Conservation (phyloP, 805 yeast species). For the Metschnikowia chrysomelidarum region DNA sequence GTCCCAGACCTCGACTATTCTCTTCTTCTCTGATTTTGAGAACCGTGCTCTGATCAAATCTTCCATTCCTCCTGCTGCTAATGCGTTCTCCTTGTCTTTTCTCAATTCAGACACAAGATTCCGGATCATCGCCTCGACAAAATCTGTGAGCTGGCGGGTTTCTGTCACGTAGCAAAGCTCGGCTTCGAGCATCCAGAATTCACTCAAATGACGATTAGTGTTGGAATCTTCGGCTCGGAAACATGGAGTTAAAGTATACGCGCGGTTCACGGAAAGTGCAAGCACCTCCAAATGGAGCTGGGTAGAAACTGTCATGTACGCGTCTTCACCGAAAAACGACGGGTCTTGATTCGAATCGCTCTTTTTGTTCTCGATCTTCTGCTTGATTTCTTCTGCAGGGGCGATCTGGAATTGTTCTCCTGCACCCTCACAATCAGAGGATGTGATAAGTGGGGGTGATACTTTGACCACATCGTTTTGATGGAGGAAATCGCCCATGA, state of each 20-base stretch:
- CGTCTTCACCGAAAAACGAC: slow-evolving; percentile 60
- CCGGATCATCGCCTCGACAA: slow-evolving; percentile 72
- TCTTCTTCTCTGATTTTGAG: slow-evolving; percentile 34
- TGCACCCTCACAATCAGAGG: slow-evolving; percentile 96
- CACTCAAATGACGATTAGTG: slow-evolving; percentile 88
- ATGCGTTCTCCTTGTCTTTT: not conserved
- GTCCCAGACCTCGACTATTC: slow-evolving; percentile 57
- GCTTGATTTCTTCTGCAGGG: slow-evolving; percentile 26
- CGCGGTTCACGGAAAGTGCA: slow-evolving; percentile 70
- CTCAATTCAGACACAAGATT: slow-evolving; percentile 10
- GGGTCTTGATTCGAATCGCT: slow-evolving; percentile 1
- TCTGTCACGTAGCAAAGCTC: slow-evolving; percentile 69
- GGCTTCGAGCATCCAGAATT: slow-evolving; percentile 97
- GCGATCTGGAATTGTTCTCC: slow-evolving; percentile 79
- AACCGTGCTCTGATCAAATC: slow-evolving; percentile 39
- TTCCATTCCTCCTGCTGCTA: slow-evolving; percentile 12
- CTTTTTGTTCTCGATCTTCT: slow-evolving; percentile 2
- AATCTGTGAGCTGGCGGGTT: slow-evolving; percentile 57
- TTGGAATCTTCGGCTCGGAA: slow-evolving; percentile 89
- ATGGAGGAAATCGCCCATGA: slow-evolving; percentile 54
- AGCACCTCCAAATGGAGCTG: slow-evolving; percentile 87
- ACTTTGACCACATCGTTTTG: slow-evolving; percentile 62
- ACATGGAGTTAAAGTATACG: slow-evolving; percentile 88
- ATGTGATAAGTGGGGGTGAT: slow-evolving; percentile 81
- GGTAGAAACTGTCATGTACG: slow-evolving; percentile 84